Evolutionary conservation across 139 green algal species (phyloP).

Genomic region (Raphidocelis subcapitata): DNA sequence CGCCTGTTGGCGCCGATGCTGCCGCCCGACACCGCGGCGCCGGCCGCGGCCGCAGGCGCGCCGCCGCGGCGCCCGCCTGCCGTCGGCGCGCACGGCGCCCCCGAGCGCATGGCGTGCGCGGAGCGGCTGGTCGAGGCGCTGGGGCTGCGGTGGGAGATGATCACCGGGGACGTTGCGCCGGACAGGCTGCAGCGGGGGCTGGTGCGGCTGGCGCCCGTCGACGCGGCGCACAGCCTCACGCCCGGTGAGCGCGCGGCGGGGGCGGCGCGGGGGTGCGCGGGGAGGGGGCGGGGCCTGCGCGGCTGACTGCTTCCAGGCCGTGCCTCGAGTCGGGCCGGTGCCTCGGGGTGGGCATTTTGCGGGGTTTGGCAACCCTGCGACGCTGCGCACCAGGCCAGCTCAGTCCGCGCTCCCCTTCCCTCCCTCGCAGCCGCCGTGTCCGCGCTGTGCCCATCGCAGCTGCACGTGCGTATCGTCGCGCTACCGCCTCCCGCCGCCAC

Average conservation of each 20-base stretch:
- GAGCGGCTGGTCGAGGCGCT: slow-evolving; percentile 18
- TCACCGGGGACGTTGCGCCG: slow-evolving; percentile 16
- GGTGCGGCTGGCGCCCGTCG: slow-evolving; percentile 13
- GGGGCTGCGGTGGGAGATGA: slow-evolving; percentile 30
- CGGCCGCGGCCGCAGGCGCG: not conserved
- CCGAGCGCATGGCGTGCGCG: not conserved
- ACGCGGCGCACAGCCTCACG: slow-evolving; percentile 10
- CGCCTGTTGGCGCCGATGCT: slow-evolving; percentile 13
- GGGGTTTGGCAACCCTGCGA: not conserved
- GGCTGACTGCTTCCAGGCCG: too few relatives aligned
- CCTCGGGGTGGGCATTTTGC: not conserved
- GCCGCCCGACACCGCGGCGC: not conserved
- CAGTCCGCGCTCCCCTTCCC: not conserved
- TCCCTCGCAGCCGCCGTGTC: slow-evolving; percentile 8
- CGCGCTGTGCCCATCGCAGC: slow-evolving; percentile 2
- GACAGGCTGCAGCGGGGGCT: slow-evolving; percentile 6
- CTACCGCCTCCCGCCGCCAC: not conserved
- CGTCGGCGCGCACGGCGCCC: not conserved
- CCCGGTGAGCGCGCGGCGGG: not conserved
- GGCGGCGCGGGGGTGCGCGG: not conserved
- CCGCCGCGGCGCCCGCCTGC: not conserved
- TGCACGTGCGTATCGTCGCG: slow-evolving; percentile 3
- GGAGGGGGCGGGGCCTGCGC: not conserved
- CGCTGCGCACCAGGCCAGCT: not conserved
- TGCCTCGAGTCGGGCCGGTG: too few relatives aligned